These are phyloP conservation scores for Rhodotorula sphaerocarpa DNA, from an alignment of 768 basidiomycete genomes.

Conservation along the genomic window DNA sequence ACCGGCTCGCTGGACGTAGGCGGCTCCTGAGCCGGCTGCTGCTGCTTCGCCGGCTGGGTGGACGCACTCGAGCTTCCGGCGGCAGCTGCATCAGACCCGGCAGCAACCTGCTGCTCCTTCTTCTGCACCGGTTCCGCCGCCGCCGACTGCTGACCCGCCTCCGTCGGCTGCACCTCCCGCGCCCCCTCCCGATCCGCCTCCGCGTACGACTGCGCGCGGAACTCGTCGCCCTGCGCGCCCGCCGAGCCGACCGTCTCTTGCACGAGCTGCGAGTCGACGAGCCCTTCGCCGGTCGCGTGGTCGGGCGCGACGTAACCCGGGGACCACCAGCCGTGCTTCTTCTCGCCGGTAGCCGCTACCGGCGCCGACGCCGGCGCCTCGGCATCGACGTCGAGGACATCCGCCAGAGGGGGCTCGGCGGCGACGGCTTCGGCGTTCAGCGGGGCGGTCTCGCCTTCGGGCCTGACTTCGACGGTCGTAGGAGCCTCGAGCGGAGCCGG, in stretches of 20 bases:
- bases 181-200: not conserved
- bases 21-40: too few relatives aligned
- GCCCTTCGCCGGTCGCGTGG: not conserved
- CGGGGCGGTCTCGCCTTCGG: too few relatives aligned
- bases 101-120: too few relatives aligned
- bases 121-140: not conserved
- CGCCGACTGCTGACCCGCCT: not conserved
- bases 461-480: slow-evolving; percentile 4
- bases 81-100: too few relatives aligned
- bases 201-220: not conserved
- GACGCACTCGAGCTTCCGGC: too few relatives aligned
- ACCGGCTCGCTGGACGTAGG: not conserved
- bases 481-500: not conserved
- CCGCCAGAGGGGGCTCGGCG: slow-evolving; percentile 6
- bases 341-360: too few relatives aligned
- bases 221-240: slow-evolving; percentile 21
- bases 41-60: not conserved
- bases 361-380: too few relatives aligned
- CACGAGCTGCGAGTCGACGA: not conserved
- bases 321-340: slow-evolving; percentile 15
- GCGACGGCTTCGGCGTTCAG: slow-evolving; percentile 12
- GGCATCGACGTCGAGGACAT: slow-evolving; percentile 16
- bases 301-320: not conserved
- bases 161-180: too few relatives aligned
- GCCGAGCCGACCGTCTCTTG: not conserved